Evolutionary conservation across 2,329 filamentous ascomycete species (phyloP).

Genomic region (Epichloe bromicola): DNA sequence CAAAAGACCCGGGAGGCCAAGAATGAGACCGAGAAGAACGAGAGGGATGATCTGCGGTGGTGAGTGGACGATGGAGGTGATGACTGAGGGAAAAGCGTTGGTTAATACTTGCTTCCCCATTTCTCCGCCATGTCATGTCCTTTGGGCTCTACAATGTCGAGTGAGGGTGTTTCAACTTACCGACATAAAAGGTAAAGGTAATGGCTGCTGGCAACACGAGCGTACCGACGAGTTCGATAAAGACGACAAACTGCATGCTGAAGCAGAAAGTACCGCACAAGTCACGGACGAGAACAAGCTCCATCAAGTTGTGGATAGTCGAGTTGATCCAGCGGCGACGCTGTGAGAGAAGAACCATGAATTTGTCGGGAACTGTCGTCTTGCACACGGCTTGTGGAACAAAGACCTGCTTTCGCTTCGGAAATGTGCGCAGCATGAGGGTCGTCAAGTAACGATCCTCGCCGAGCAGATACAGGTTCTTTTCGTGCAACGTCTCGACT

Average conservation of each 20-base stretch:
- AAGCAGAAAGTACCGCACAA: constrained; percentile 98
- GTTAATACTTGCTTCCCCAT: neutral
- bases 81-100: constrained; percentile 36
- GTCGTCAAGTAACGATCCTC: constrained; percentile 94
- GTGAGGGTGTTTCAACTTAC: constrained; percentile 38
- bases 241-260: constrained; percentile 98
- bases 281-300: constrained; percentile 87
- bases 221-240: constrained; percentile 88
- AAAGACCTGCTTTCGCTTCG: constrained; percentile 97
- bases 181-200: constrained; percentile 90
- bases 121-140: neutral
- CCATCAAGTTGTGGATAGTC: constrained; percentile 97
- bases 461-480: constrained; percentile 82
- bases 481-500: constrained; percentile 95
- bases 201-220: constrained; percentile 92
- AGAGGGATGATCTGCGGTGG: constrained; percentile 81
- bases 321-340: constrained; percentile 98
- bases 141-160: neutral
- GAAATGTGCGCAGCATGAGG: constrained; percentile 96
- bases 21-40: constrained; percentile 74
- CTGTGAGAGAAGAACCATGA: constrained; percentile 86
- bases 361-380: constrained; percentile 87
- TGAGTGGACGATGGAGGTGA: constrained; percentile 68
- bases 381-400: constrained; percentile 98
- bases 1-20: constrained; percentile 83